Base-by-base conservation (phyloP, 2,329 filamentous ascomycete genomes). In the Metarhizium rileyi region DNA sequence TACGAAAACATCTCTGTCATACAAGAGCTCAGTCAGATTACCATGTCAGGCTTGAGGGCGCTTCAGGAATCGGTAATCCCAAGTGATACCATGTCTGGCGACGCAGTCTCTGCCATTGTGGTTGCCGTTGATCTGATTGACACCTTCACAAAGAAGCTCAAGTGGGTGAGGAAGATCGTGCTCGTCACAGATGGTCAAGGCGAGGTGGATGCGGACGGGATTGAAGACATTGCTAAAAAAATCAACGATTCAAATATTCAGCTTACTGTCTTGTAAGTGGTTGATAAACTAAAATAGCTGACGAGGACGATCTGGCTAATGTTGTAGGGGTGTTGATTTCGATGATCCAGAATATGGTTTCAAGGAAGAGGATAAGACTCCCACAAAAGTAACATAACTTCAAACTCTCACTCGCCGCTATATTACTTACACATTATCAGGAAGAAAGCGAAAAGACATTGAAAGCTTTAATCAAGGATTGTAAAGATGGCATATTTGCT, bases 301-400 rank as follows among this genome's bases (percentile, higher is more conserved):
- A 28, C 8, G 7, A 7, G 8, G 30, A 20, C n/a, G 35, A 20
- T 14, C 38, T 14, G 14, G 40, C 50, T 50, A 43, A 50, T 26
- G 26, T 22, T 3, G 28, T 40, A 90, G 86, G 48, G 93, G 93
- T 14, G 80, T 95, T 18, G 93, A 98, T 64, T 97, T 98, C 66
- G 90, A 98, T 62, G 90, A 96, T 63, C 64, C 80, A 1, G 90
- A 95, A 2, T 95, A 85, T 61, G 90, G 90, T 40, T 87, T 88
- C 63, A 95, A 95, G 65, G 91, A 97, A 68, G 90, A 96, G 64
- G 80, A 86, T 55, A 98, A 98, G 63, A 70, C 83, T 18, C 56
- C 64, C 0, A 63, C 66, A 47, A 97, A 97, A 75, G 83, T 84
- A 60, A 38, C 48, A 50, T n/a, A 7, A 16, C 4, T 7, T 25